These are phyloP conservation scores for Hypoxylon sp. DNA, from an alignment of 2,329 filamentous ascomycete genomes.

Conservation along the genomic window DNA sequence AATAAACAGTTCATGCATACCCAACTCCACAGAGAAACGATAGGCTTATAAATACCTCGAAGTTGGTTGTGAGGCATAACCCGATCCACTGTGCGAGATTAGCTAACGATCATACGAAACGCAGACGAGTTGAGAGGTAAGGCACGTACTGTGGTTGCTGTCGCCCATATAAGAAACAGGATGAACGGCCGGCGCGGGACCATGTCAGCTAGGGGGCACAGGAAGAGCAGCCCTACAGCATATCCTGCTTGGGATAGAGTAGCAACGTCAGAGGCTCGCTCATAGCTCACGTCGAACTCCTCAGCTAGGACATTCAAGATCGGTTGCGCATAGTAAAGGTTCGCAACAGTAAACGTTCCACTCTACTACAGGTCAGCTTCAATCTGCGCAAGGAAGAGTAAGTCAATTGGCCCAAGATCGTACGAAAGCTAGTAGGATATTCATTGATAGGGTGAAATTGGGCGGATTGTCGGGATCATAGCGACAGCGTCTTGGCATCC, in stretches of 20 bases:
- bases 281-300: conserved; percentile 74
- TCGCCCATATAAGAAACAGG: conserved; percentile 71
- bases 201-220: conserved; percentile 76
- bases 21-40: conserved; percentile 71
- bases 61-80: conserved; percentile 72
- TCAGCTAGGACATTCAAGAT: conserved; percentile 75
- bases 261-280: conserved; percentile 70
- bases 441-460: conserved; percentile 76
- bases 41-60: conserved; percentile 71
- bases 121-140: not conserved
- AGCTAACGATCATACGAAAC: not conserved
- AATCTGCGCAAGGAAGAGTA: not conserved
- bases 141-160: conserved; percentile 70
- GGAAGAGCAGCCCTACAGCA: conserved; percentile 73
- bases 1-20: conserved; percentile 57
- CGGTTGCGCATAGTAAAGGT: conserved; percentile 78
- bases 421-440: conserved; percentile 78
- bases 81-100: conserved; percentile 65
- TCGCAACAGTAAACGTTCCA: conserved; percentile 75
- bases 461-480: conserved; percentile 77
- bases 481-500: conserved; percentile 76
- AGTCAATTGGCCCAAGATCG: conserved; percentile 30
- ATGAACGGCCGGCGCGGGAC: conserved; percentile 74
- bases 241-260: conserved; percentile 79
- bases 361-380: conserved; percentile 48